Evolutionary conservation across 2,329 filamentous ascomycete species (phyloP).

Genomic region (Venturia effusa): DNA sequence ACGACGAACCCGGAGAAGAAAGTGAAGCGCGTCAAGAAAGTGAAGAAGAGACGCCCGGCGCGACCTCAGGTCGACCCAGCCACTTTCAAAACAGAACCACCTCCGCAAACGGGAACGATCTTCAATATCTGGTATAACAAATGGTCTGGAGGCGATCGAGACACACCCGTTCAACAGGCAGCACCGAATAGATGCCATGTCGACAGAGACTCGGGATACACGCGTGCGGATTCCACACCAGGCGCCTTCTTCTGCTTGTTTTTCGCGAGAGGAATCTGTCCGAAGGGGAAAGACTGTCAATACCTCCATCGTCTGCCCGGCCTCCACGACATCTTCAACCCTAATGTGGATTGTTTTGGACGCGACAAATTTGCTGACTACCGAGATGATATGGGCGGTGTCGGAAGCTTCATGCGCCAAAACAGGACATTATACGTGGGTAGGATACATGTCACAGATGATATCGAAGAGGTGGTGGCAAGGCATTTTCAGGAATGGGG

Average conservation of each 20-base stretch:
- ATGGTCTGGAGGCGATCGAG: slow-evolving; percentile 89
- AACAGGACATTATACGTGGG: slow-evolving; percentile 93
- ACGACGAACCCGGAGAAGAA: slow-evolving; percentile 11
- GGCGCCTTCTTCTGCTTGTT: slow-evolving; percentile 86
- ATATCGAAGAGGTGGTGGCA: slow-evolving; percentile 92
- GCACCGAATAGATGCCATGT: slow-evolving; percentile 84
- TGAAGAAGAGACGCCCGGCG: slow-evolving; percentile 83
- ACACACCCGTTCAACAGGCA: slow-evolving; percentile 76
- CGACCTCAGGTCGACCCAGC: slow-evolving; percentile 82
- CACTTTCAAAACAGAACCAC: slow-evolving; percentile 70
- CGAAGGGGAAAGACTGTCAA: slow-evolving; percentile 84
- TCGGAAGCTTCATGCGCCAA: slow-evolving; percentile 85
- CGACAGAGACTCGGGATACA: slow-evolving; percentile 49
- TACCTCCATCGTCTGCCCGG: slow-evolving; percentile 84
- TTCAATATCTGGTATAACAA: slow-evolving; percentile 99
- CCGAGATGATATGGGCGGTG: slow-evolving; percentile 94
- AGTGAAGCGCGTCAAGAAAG: slow-evolving; percentile 69
- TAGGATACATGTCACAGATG: slow-evolving; percentile 87
- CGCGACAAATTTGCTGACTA: slow-evolving; percentile 90
- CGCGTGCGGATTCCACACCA: slow-evolving; percentile 36
- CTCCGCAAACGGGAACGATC: slow-evolving; percentile 84
- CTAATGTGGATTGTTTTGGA: slow-evolving; percentile 91
- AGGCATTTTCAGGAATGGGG: slow-evolving; percentile 97
- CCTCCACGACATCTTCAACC: slow-evolving; percentile 81
- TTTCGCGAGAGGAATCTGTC: slow-evolving; percentile 72